Percentiles rank a stretch among this genome's conserved stretches.
These are phyloP conservation scores for Colletotrichum limetticola DNA, from an alignment of 2,329 filamentous ascomycete species.

Conservation along the genomic window DNA sequence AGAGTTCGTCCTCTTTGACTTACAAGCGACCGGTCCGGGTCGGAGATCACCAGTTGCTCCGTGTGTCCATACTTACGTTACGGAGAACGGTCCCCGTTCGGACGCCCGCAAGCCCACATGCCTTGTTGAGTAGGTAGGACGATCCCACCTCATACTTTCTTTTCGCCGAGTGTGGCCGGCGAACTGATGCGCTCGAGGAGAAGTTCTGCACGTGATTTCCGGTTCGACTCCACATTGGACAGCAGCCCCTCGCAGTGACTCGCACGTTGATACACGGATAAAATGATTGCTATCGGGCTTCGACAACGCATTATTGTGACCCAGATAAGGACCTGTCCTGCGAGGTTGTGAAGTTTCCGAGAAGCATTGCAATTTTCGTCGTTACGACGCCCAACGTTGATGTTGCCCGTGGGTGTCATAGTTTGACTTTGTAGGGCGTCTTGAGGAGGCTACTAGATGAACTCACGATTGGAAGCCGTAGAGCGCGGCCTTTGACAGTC, in stretches of 20 bases:
- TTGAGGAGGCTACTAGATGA: neutral
- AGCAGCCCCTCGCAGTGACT: neutral
- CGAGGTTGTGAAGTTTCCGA: neutral
- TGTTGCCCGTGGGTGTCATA: neutral
- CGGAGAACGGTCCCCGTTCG: slow-evolving; percentile 7
- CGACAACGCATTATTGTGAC: neutral
- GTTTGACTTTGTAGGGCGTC: neutral
- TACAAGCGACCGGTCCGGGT: neutral
- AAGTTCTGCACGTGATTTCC: neutral
- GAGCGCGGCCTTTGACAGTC: neutral
- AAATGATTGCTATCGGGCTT: neutral
- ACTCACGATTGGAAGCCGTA: neutral
- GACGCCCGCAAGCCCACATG: neutral
- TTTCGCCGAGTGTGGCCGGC: neutral
- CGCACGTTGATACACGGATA: neutral
- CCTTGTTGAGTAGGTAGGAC: neutral
- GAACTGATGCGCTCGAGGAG: slow-evolving; percentile 2
- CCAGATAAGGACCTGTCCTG: neutral
- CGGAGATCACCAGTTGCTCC: slow-evolving; percentile 10
- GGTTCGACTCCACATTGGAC: neutral
- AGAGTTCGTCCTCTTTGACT: neutral
- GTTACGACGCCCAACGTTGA: neutral
- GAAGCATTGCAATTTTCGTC: neutral
- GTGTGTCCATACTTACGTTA: neutral
- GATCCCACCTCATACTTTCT: neutral